Base-by-base conservation (phyloP, 805 yeast species). In the Candida mattraensis region DNA sequence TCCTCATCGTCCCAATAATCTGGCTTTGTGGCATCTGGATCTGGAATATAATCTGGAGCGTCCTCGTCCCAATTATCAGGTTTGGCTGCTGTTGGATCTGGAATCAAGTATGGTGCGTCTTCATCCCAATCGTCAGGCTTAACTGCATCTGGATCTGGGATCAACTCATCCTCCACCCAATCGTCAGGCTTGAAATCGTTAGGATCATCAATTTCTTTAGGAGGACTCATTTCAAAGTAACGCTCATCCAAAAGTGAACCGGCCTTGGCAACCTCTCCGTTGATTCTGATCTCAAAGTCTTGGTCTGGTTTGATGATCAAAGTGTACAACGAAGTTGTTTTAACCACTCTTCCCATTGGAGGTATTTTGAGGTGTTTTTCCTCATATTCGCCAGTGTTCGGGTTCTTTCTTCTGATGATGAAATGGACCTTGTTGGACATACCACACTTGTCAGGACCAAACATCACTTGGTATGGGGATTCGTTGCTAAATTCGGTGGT, bases 391-490 rank as follows among this genome's bases (percentile, higher is more conserved):
- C 78, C 80, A 17, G 78, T 68, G 17, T 52, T 42, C 28, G 78
- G 80, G 56, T 75, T 72, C 50, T 70, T 68, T 50, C 84, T 72
- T 39, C 71, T 74, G 41, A 87, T 52, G 37, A 87, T 84, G 47
- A 88, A 76, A 54, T 85, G 95, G 21, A 89, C 80, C 60, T 79
- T 83, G 64, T 87, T 85, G 28, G 82, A 73, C 35, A 78, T 56
- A 3, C 95, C 95, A 64, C 97, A 89, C 58, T 74, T 78, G 62
- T 89, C 97, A 28, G 97, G 97, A 14, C 97, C 97, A 66, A 89
- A 89, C 91, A 89, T 83, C 45, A 89, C 64, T 60, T 83, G 87
- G 63, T 83, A 87, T 2, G 88, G 85, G 3, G 94, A 72, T 18
- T 70, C 78, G 42, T 76, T 73, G 46, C 66, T 69, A 66, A 87